Conservation (phyloP, 1,284 basidiomycete species). For the Fistulina hepatica region DNA sequence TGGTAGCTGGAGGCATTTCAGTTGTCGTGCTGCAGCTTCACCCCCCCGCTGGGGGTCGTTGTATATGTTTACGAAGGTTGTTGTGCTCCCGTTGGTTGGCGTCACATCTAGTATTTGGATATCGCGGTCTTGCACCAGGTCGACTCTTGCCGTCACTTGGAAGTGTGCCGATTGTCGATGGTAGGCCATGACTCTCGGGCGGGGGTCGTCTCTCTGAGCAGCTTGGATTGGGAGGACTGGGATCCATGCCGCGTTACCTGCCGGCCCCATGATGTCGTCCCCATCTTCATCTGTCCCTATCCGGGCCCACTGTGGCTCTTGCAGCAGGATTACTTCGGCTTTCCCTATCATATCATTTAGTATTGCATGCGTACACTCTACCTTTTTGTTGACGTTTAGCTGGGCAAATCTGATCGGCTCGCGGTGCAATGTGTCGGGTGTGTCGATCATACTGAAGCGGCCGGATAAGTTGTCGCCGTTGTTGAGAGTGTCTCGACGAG, state of each 20-base stretch:
- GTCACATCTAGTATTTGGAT: constrained; percentile 20
- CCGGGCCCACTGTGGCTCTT: constrained; percentile 20
- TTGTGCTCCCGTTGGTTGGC: constrained; percentile 11
- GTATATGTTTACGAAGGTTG: constrained; percentile 21
- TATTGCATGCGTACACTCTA: constrained; percentile 10
- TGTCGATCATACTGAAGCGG: background rate
- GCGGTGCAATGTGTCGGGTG: constrained; percentile 1
- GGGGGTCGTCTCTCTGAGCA: background rate
- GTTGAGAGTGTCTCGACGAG: background rate
- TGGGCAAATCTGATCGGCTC: constrained; percentile 16
- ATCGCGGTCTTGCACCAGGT: constrained; percentile 20
- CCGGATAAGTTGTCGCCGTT: background rate
- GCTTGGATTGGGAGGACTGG: constrained; percentile 16
- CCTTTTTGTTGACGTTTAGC: constrained; percentile 16
- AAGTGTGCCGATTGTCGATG: constrained; percentile 13
- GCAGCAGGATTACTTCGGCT: constrained; percentile 19
- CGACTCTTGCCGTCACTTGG: constrained; percentile 15
- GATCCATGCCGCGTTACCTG: constrained; percentile 13
- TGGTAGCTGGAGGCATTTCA: constrained; percentile 11
- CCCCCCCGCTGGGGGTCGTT: constrained; percentile 12
- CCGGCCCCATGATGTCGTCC: constrained; percentile 12
- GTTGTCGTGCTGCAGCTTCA: constrained; percentile 4
- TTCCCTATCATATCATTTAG: constrained; percentile 13
- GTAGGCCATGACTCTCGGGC: constrained; percentile 17
- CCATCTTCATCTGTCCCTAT: constrained; percentile 14